Evolutionary conservation across 2,329 filamentous ascomycete species (phyloP).

Genomic region (Boeremia exigua): DNA sequence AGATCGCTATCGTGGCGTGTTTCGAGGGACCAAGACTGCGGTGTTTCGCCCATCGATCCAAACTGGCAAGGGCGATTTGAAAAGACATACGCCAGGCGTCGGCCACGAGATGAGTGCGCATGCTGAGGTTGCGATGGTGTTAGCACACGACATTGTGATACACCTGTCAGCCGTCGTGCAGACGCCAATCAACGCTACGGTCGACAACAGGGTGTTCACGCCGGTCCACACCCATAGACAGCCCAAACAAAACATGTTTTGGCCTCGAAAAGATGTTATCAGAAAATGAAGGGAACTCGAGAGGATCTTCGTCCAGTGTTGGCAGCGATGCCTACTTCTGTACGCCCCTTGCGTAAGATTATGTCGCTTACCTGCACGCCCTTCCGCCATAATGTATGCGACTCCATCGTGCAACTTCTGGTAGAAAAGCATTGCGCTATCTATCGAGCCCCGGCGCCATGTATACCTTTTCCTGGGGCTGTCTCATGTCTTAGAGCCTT

Average conservation of each 20-base stretch:
- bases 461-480: not conserved
- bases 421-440: constrained; percentile 3
- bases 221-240: not conserved
- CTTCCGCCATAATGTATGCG: not conserved
- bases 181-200: not conserved
- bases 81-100: not conserved
- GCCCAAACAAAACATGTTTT: not conserved
- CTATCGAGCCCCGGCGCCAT: constrained; percentile 1
- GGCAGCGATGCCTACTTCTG: not conserved
- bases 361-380: constrained; percentile 3
- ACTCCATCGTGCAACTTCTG: constrained; percentile 1
- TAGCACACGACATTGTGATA: not conserved
- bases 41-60: not conserved
- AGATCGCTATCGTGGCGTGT: not conserved
- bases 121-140: not conserved
- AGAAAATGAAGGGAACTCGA: not conserved
- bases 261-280: not conserved
- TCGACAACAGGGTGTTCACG: not conserved
- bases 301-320: not conserved
- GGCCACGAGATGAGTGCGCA: too few relatives aligned
- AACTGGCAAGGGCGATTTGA: not conserved
- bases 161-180: not conserved
- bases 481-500: constrained; percentile 6
- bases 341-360: constrained; percentile 3
- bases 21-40: not conserved